Conservation (phyloP, 495 filamentous ascomycete species). For the Penicillium herquei region DNA sequence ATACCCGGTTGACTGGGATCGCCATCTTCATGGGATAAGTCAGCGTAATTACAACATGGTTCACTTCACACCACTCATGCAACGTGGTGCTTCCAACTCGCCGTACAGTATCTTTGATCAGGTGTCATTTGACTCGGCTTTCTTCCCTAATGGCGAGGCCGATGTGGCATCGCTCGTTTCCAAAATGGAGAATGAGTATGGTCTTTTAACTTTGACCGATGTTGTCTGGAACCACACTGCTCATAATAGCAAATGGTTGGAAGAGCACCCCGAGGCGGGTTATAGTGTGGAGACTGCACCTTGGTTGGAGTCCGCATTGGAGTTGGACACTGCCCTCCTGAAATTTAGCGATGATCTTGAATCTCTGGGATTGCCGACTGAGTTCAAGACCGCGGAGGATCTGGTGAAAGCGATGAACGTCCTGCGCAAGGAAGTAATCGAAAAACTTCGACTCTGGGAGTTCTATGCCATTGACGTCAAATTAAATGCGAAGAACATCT, state of each 20-base stretch:
- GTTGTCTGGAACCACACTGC: conserved; percentile 99
- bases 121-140: conserved; percentile 74
- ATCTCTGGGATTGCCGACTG: conserved; percentile 67
- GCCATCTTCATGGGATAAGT: conserved; percentile 80
- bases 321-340: conserved; percentile 81
- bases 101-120: conserved; percentile 97
- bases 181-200: conserved; percentile 81
- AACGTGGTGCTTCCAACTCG: conserved; percentile 86
- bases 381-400: conserved; percentile 67
- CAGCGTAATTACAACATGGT: conserved; percentile 97
- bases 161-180: conserved; percentile 75
- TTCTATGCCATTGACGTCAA: conserved; percentile 85
- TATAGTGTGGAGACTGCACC: conserved; percentile 94
- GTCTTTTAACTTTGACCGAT: conserved; percentile 86
- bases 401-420: conserved; percentile 81
- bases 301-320: conserved; percentile 84
- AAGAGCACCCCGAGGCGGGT: conserved; percentile 92
- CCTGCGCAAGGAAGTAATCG: conserved; percentile 76
- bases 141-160: conserved; percentile 83
- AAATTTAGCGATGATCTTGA: conserved; percentile 70
- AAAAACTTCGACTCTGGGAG: conserved; percentile 80
- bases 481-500: conserved; percentile 61
- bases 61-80: conserved; percentile 93
- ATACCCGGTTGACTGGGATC: conserved; percentile 85
- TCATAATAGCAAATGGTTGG: conserved; percentile 89